Conservation (phyloP, 257 asterid genomes). For the Solanum pimpinellifolium region DNA sequence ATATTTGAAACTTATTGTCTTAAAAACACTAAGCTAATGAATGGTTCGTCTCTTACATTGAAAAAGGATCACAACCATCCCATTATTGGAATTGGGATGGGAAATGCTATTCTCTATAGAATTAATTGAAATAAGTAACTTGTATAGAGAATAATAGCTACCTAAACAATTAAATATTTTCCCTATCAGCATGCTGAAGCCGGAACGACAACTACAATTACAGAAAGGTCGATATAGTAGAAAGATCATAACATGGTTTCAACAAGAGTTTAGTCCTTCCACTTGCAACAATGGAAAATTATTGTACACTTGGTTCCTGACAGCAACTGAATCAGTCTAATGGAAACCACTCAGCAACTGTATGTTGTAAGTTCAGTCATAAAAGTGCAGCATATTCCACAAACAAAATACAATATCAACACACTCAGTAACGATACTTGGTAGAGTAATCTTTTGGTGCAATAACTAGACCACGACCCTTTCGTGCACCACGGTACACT, state of each 20-base stretch:
- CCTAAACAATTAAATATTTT: neutral
- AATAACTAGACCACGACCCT: slow-evolving; percentile 94
- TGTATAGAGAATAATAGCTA: neutral
- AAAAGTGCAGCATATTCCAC: neutral
- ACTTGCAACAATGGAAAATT: neutral
- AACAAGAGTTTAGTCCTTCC: neutral
- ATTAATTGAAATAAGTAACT: neutral
- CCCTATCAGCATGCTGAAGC: neutral
- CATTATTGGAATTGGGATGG: neutral
- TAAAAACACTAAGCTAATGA: neutral
- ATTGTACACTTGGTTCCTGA: neutral
- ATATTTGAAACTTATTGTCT: no score
- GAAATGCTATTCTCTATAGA: neutral
- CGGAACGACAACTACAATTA: neutral
- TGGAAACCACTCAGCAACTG: neutral
- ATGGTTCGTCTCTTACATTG: neutral
- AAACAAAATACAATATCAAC: neutral
- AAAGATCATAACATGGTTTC: neutral
- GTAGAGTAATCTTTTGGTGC: slow-evolving; percentile 99
- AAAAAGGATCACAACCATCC: neutral
- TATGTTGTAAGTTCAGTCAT: neutral
- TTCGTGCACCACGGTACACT: slow-evolving; percentile 89
- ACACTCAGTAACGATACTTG: slow-evolving; percentile 62
- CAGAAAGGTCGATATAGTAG: neutral
- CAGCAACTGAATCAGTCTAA: neutral